Evolutionary conservation across 805 yeast genomes (phyloP), one percentile per base, ranked within the genome.

Genomic region (Hanseniaspora occidentalis): DNA sequence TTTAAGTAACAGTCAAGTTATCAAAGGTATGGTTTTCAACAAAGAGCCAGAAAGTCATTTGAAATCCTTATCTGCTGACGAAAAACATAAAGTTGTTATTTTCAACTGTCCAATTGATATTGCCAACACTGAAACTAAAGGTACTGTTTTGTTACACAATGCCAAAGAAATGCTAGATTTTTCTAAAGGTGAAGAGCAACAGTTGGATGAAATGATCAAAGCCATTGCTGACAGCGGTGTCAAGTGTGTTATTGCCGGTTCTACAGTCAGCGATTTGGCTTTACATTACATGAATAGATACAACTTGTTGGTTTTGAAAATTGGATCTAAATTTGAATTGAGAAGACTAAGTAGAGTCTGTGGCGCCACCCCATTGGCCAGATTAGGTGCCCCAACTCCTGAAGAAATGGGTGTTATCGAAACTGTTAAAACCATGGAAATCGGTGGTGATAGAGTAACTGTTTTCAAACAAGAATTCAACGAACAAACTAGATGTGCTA

Each of bases 11-110:
- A 81, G 94, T 10, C 71, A 71, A 52, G 97, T 92, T 40, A 69
- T 92, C 47, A 84, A 83, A 63, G 98, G 98, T 50, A 92, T 92
- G 98, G 96, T 92, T 29, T 89, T 92, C 71, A 94, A 94, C 50
- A 75, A 94, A 53, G 95, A 86, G 61, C 96, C 97, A n/a, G 97
- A 89, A 60, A 94, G 96, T 13, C 78, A 76, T 49, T 63, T 88
- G 38, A 85, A 84, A 57, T 71, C 77, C 46, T 65, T 81, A 43
- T 43, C 54, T n/a, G n/a, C 10, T 13, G 58, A 52, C 8, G 53
- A 60, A 36, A 76, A 71, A 50, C 76, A 94, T 14, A 86, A 84
- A 59, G 97, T 92, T 36, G 98, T 84, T 8, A 88, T 86, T 2
- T 92, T 70, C 66, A 85, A 95, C 7, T 80, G 95, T 60, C 96